Evolutionary conservation across 257 asterid species (phyloP), one percentile per base, ranked within the genome.

Genomic region (Oldenlandia corymbosa): DNA sequence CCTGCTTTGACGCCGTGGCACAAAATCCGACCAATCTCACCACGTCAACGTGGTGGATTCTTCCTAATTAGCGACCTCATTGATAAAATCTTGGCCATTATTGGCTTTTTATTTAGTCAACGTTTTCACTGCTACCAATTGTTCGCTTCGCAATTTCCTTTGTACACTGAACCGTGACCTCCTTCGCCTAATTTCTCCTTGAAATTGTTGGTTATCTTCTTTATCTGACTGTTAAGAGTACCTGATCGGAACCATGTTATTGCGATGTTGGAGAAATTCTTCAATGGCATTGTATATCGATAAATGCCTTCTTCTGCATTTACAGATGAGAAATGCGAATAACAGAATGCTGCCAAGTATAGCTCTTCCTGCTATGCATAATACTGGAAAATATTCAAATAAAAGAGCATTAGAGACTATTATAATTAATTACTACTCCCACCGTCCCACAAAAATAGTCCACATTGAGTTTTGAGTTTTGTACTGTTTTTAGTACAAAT

Each of bases 61-160:
- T 26, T 9, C 80, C 53, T 10, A 34, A 3, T 34, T 34, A 9
- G 6, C 39, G 6, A 34, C 39, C 9, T 80, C 85, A 16, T 64
- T 81, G 2, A 81, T 77, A 36, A 81, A 81, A 42, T 81, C 87
- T 65, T 78, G 80, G 2, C 84, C 87, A 3, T 76, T 71, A 28
- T 71, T 81, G n/a, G 7, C 64, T 5, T 1, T 67, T 6, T 71
- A 73, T 18, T 71, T 75, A 69, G 76, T 70, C 52, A 47, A 5
- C 23, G 20, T 1, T 7, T 47, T 47, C 26, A 47, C 53, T 3
- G 53, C 53, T 17, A 47, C 53, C 18, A 47, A n/a, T 3, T 17
- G 2, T 47, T 47, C 24, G 20, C 20, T n/a, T 47, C 20, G 53
- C 18, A 47, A 47, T 47, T 47, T 47, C 53, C 53, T 18, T 47